Percentiles rank a stretch among this genome's conserved stretches.
phyloP scores from a whole-genome alignment of 176 grass and related monocot genomes.

The Eragrostis curvula region DNA sequence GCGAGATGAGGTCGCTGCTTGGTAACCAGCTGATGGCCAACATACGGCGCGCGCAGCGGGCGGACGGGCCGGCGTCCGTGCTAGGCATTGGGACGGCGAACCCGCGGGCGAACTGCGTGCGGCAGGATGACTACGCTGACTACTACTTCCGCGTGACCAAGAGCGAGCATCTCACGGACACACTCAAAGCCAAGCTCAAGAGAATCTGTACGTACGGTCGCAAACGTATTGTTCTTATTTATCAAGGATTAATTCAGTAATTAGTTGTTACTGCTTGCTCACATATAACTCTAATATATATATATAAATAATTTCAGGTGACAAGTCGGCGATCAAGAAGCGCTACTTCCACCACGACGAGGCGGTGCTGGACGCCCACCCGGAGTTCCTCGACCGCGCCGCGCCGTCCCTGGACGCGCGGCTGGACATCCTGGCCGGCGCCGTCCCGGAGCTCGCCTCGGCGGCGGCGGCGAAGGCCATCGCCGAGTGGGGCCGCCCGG shows the following conservation, averaged over 20 bases:
- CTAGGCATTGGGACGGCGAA: slow-evolving; percentile 66
- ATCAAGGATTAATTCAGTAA: too few species aligned
- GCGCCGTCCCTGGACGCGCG: slow-evolving; percentile 41
- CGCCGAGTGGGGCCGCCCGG: slow-evolving; percentile 57
- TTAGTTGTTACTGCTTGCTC: too few species aligned
- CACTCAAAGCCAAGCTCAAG: slow-evolving; percentile 64
- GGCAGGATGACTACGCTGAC: slow-evolving; percentile 57
- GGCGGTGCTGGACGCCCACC: slow-evolving; percentile 30
- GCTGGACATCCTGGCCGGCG: slow-evolving; percentile 22
- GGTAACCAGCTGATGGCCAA: neutral
- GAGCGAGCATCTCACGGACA: slow-evolving; percentile 52
- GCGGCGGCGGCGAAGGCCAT: slow-evolving; percentile 47
- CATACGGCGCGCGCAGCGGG: slow-evolving; percentile 21
- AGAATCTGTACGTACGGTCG: slow-evolving; percentile 40
- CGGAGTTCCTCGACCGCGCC: slow-evolving; percentile 32
- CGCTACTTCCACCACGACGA: slow-evolving; percentile 44
- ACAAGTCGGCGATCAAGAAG: slow-evolving; percentile 42
- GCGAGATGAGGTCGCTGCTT: too few species aligned
- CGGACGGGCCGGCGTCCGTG: slow-evolving; percentile 9
- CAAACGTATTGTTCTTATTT: too few species aligned
- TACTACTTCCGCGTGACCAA: slow-evolving; percentile 72
- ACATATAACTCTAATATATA: too few species aligned
- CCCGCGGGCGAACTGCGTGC: slow-evolving; percentile 49
- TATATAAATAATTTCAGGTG: neutral
- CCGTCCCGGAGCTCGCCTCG: slow-evolving; percentile 38